Percentiles rank a stretch among this genome's conserved stretches.
These are phyloP conservation scores for Sclerotinia glacialis DNA, from an alignment of 2,329 filamentous ascomycete species.

Conservation along the genomic window DNA sequence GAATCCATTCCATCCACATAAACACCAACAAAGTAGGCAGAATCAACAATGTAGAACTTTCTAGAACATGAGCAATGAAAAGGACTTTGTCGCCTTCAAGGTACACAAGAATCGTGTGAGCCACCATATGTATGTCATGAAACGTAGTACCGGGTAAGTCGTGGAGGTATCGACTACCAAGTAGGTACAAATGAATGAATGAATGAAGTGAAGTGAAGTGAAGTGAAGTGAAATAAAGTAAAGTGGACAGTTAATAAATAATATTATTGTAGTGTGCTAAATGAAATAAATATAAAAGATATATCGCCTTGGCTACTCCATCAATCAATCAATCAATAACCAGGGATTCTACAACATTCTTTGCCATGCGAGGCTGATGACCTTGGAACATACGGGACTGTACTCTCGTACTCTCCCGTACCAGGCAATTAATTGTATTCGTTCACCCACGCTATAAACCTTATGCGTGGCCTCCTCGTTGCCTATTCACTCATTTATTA, in stretches of 20 bases:
- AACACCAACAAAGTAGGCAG: background rate
- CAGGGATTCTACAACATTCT: background rate
- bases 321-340: background rate
- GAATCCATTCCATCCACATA: background rate
- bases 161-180: background rate
- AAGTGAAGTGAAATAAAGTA: too few relatives aligned
- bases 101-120: background rate
- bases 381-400: background rate
- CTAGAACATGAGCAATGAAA: background rate
- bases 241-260: too few relatives aligned
- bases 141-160: background rate
- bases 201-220: background rate
- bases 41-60: background rate
- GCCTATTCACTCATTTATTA: too few relatives aligned
- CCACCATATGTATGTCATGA: background rate
- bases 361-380: conserved; percentile 12
- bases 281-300: too few relatives aligned
- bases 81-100: background rate
- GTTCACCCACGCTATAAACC: too few relatives aligned
- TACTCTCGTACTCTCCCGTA: background rate
- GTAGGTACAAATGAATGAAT: background rate
- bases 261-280: too few relatives aligned
- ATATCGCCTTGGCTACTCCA: too few relatives aligned
- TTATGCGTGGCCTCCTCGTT: conserved; percentile 20
- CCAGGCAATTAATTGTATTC: background rate